These are phyloP conservation scores for Tulasnella sp. DNA, from an alignment of 768 basidiomycete genomes.

Conservation along the genomic window DNA sequence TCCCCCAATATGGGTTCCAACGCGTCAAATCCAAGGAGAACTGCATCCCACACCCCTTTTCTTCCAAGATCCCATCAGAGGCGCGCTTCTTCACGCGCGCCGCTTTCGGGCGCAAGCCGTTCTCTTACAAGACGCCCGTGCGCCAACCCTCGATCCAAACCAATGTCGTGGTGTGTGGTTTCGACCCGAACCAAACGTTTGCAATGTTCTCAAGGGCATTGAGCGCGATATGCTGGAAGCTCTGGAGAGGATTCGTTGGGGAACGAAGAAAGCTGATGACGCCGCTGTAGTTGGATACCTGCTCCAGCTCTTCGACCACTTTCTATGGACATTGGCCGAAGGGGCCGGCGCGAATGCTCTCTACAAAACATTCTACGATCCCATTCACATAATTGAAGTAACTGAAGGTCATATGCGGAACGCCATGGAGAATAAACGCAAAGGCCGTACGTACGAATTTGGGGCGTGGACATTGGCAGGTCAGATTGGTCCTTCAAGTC, in stretches of 20 bases:
- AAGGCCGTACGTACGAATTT: not conserved
- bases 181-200: not conserved
- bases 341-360: not conserved
- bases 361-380: not conserved
- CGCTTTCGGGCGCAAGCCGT: not conserved
- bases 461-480: not conserved
- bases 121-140: not conserved
- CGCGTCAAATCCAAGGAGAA: not conserved
- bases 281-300: not conserved
- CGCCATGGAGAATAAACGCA: not conserved
- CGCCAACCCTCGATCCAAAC: not conserved
- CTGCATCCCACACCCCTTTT: not conserved
- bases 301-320: not conserved
- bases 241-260: not conserved
- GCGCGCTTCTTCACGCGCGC: not conserved
- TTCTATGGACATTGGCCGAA: not conserved
- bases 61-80: not conserved
- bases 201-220: not conserved
- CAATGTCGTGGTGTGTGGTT: not conserved
- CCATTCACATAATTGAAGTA: not conserved
- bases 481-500: not conserved
- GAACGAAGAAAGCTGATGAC: not conserved
- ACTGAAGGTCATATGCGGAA: not conserved
- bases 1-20: not conserved
- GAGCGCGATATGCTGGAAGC: not conserved